phyloP scores from a whole-genome alignment of 192 early-diverging fungal genomes.

The Coemansia sp. region DNA sequence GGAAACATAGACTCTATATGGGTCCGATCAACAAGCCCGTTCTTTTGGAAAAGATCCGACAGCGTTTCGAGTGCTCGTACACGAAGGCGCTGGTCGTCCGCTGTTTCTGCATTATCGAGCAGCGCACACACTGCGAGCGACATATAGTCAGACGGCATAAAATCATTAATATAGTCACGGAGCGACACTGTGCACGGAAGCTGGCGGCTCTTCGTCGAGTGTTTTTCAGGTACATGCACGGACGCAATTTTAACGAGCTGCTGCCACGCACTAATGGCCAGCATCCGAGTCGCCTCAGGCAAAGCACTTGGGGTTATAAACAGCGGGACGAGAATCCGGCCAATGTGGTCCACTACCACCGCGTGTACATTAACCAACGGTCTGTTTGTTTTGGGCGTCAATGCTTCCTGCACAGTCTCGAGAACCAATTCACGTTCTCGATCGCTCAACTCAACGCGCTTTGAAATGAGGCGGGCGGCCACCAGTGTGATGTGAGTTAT shows the following conservation, averaged over 20 bases:
- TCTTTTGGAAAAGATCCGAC: neutral
- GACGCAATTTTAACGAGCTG: conserved; percentile 10
- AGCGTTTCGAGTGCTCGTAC: conserved; percentile 23
- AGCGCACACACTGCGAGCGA: conserved; percentile 30
- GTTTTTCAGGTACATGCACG: conserved; percentile 23
- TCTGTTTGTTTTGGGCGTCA: conserved; percentile 13
- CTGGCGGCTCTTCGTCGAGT: neutral
- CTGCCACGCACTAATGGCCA: conserved; percentile 40
- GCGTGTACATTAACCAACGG: conserved; percentile 27
- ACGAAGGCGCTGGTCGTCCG: conserved; percentile 16
- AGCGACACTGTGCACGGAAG: conserved; percentile 3
- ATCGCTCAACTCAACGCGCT: conserved; percentile 10
- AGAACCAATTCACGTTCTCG: conserved; percentile 33
- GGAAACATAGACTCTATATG: conserved; percentile 21
- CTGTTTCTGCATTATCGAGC: conserved; percentile 34
- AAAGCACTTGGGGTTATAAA: conserved; percentile 6
- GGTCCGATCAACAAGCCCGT: conserved; percentile 1
- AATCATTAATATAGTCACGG: conserved; percentile 6
- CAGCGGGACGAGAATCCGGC: conserved; percentile 21
- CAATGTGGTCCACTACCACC: conserved; percentile 32
- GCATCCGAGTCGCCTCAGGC: conserved; percentile 16
- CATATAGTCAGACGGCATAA: conserved; percentile 31
- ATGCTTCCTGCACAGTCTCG: conserved; percentile 13
- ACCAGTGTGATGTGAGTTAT: conserved; percentile 29
- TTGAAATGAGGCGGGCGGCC: conserved; percentile 15